A percentile compares a stretch with the other conserved stretches of the same genome.
Conservation (phyloP, 768 basidiomycete species). For the Leucosporidium creatinivorum region DNA sequence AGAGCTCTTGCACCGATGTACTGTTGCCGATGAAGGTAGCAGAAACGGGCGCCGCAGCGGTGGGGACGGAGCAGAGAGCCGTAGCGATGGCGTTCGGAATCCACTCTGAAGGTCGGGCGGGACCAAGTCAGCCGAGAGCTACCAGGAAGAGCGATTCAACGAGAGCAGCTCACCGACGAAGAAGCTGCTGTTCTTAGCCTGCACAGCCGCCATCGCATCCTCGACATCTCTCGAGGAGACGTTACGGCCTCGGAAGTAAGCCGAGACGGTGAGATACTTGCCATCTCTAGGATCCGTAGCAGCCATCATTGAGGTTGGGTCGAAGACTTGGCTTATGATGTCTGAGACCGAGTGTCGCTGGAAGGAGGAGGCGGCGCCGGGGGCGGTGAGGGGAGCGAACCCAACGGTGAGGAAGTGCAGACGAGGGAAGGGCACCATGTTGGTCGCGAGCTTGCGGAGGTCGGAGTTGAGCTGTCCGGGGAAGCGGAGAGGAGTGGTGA, state of each 20-base stretch:
- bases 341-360: constrained; percentile 59
- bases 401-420: constrained; percentile 95
- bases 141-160: no score
- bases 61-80: constrained; percentile 96
- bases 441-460: constrained; percentile 82
- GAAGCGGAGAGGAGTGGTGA: constrained; percentile 79
- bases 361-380: constrained; percentile 55
- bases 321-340: constrained; percentile 57
- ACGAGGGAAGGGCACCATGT: constrained; percentile 91
- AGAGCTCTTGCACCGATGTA: constrained; percentile 94
- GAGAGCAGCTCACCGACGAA: constrained; percentile 58
- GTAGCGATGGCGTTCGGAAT: constrained; percentile 98
- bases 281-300: constrained; percentile 95
- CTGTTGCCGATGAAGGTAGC: constrained; percentile 97
- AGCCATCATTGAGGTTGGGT: constrained; percentile 94
- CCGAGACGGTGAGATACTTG: constrained; percentile 94
- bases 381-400: constrained; percentile 79
- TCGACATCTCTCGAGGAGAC: constrained; percentile 99
- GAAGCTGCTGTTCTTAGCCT: constrained; percentile 86
- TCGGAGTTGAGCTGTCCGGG: constrained; percentile 88
- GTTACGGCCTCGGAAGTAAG: constrained; percentile 77
- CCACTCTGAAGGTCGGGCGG: constrained; percentile 53
- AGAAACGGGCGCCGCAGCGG: constrained; percentile 60
- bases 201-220: constrained; percentile 93
- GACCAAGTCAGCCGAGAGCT: no score